These are phyloP conservation scores for Pulveroboletus sp. DNA, from an alignment of 768 basidiomycete genomes.

Conservation along the genomic window DNA sequence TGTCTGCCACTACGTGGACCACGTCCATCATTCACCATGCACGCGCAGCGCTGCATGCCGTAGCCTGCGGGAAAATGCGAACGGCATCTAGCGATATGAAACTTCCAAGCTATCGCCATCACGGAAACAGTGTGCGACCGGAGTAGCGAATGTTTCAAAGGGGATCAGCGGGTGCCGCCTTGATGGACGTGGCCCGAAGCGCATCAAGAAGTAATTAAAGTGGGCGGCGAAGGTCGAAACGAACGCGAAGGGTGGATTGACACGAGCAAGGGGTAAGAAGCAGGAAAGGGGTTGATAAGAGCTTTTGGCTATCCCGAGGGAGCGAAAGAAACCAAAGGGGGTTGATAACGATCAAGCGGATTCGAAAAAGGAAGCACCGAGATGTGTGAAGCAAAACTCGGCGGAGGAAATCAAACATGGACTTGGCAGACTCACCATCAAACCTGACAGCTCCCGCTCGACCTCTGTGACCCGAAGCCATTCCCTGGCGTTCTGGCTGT, in stretches of 20 bases:
- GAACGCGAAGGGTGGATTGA: conserved; percentile 7
- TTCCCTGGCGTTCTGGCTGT: conserved; percentile 28
- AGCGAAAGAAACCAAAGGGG: conserved; percentile 2
- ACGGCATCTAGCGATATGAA: conserved; percentile 16
- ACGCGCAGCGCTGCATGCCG: conserved; percentile 25
- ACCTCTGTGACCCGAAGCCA: conserved; percentile 36
- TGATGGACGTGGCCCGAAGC: conserved; percentile 2
- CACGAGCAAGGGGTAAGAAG: neutral
- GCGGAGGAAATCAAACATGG: conserved; percentile 5
- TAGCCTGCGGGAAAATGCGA: conserved; percentile 24
- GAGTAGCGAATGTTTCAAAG: conserved; percentile 1
- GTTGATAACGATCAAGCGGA: conserved; percentile 9
- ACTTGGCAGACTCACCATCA: conserved; percentile 25
- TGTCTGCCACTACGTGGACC: conserved; percentile 23
- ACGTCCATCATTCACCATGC: conserved; percentile 30
- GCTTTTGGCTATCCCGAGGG: conserved; percentile 11
- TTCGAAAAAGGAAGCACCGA: conserved; percentile 1
- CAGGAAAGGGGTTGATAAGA: conserved; percentile 7
- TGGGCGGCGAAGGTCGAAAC: conserved; percentile 5
- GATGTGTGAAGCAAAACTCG: neutral
- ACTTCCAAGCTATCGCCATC: conserved; percentile 7
- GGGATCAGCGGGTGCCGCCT: conserved; percentile 5
- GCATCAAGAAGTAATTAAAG: conserved; percentile 15
- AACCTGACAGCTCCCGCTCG: conserved; percentile 21
- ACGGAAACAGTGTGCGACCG: conserved; percentile 9